Percentiles rank a stretch among this genome's conserved stretches.
phyloP scores from a whole-genome alignment of 2,329 filamentous ascomycete genomes.

The Fusarium setosum region DNA sequence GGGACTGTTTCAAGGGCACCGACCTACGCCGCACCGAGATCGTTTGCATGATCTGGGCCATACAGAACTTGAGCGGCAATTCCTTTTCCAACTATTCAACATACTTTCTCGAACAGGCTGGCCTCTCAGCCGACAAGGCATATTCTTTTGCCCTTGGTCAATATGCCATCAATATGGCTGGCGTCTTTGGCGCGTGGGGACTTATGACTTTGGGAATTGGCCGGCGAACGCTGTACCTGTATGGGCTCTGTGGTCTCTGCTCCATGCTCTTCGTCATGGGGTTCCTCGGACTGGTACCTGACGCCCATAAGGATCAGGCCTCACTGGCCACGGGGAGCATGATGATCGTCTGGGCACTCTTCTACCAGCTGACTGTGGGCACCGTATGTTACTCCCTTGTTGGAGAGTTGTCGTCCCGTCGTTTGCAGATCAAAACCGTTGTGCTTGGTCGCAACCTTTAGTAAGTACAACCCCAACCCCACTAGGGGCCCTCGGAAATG shows the following conservation, averaged over 20 bases:
- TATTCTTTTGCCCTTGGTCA: conserved; percentile 73
- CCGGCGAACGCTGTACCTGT: conserved; percentile 80
- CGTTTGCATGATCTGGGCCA: conserved; percentile 72
- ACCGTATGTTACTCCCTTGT: conserved; percentile 93
- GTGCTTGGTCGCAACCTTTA: conserved; percentile 85
- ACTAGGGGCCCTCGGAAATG: not conserved
- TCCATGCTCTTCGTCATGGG: conserved; percentile 85
- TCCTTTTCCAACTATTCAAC: conserved; percentile 75
- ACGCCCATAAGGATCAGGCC: conserved; percentile 65
- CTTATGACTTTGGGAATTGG: conserved; percentile 82
- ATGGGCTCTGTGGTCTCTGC: conserved; percentile 79
- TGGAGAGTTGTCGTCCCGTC: conserved; percentile 82
- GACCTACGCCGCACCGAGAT: conserved; percentile 82
- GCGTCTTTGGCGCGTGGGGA: conserved; percentile 84
- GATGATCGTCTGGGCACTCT: conserved; percentile 84
- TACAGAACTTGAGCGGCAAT: conserved; percentile 72
- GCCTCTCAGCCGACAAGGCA: conserved; percentile 61
- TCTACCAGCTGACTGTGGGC: conserved; percentile 88
- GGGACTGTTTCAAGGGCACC: conserved; percentile 85
- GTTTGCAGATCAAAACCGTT: conserved; percentile 91
- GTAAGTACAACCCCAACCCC: conserved; percentile 51
- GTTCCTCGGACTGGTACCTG: conserved; percentile 81
- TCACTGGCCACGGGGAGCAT: conserved; percentile 85
- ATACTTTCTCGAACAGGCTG: conserved; percentile 71
- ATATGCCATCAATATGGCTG: conserved; percentile 80